Conservation (phyloP, 2,329 filamentous ascomycete species). For the Plenodomus biglobosus region DNA sequence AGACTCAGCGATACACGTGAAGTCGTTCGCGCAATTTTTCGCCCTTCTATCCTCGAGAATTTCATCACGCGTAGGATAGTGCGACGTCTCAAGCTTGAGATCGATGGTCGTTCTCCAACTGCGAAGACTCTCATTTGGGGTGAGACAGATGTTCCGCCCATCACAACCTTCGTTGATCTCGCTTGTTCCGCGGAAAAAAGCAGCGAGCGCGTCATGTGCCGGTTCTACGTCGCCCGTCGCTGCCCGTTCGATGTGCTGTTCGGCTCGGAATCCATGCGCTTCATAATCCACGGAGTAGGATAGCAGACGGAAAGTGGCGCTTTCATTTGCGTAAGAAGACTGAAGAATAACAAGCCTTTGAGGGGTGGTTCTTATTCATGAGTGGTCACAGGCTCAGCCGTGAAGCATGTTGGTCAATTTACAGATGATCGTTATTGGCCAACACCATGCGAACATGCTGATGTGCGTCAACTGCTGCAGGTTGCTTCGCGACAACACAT, state of each 20-base stretch:
- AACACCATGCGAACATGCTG: constrained; percentile 2
- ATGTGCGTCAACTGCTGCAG: constrained; percentile 5
- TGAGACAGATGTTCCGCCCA: neutral
- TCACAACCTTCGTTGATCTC: constrained; percentile 3
- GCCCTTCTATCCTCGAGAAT: neutral
- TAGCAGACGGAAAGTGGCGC: neutral
- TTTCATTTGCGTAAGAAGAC: no score
- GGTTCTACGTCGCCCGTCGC: constrained; percentile 5
- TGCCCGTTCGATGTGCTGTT: constrained; percentile 7
- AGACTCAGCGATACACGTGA: neutral
- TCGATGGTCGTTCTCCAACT: neutral
- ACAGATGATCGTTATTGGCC: no score
- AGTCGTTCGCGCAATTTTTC: neutral
- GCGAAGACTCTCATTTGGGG: neutral
- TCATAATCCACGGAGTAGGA: neutral
- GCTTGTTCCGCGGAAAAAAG: neutral
- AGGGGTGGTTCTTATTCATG: no score
- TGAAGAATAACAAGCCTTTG: no score
- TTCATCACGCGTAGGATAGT: neutral
- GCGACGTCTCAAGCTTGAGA: neutral
- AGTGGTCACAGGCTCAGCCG: no score
- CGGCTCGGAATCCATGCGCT: neutral
- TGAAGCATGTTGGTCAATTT: no score
- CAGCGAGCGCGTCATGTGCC: neutral
- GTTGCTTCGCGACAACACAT: constrained; percentile 2